Evolutionary conservation across 371 early-diverging fungal species (phyloP).

Genomic region (Rhizopus arrhizus): DNA sequence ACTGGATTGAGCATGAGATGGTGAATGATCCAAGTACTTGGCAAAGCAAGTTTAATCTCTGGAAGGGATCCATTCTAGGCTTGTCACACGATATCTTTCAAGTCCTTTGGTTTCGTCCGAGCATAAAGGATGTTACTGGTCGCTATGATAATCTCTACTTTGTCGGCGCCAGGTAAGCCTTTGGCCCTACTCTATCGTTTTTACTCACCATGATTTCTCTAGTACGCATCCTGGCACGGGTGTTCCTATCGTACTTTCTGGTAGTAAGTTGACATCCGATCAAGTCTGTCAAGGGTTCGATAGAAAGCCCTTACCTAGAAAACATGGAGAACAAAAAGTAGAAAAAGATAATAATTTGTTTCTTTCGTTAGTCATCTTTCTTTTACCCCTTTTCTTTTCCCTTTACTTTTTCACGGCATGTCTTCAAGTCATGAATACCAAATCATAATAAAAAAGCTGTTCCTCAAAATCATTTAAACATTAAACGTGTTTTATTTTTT

Average conservation of each 20-base stretch:
- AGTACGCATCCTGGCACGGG: slow-evolving; percentile 71
- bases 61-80: slow-evolving; percentile 65
- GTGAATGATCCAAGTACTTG: slow-evolving; percentile 63
- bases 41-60: slow-evolving; percentile 64
- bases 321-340: not conserved
- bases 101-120: slow-evolving; percentile 64
- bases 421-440: too few relatives aligned
- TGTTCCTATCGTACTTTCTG: slow-evolving; percentile 67
- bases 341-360: too few relatives aligned
- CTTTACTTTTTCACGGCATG: too few relatives aligned
- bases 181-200: too few relatives aligned
- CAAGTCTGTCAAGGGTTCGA: slow-evolving; percentile 49
- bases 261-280: slow-evolving; percentile 57
- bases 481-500: too few relatives aligned
- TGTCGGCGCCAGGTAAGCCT: slow-evolving; percentile 49
- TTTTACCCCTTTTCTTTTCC: too few relatives aligned
- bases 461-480: too few relatives aligned
- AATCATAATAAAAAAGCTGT: too few relatives aligned
- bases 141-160: slow-evolving; percentile 64
- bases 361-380: too few relatives aligned
- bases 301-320: slow-evolving; percentile 26
- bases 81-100: slow-evolving; percentile 60
- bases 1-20: slow-evolving; percentile 55
- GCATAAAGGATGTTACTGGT: slow-evolving; percentile 54
- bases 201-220: not conserved